A percentile compares a stretch with the other conserved stretches of the same genome.
phyloP scores from a whole-genome alignment of 192 early-diverging fungal genomes.

The Spizellomyces punctatus region DNA sequence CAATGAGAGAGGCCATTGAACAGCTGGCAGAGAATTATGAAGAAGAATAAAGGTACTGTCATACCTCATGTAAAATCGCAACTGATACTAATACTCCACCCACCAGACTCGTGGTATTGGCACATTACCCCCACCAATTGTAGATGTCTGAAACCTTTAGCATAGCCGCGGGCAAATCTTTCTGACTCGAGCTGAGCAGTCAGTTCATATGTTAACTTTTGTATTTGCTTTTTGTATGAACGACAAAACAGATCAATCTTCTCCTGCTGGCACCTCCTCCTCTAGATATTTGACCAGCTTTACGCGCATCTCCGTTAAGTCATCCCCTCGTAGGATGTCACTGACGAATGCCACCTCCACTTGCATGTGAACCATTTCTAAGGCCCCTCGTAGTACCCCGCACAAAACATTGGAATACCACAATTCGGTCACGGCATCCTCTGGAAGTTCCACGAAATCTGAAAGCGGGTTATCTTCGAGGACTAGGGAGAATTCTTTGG shows the following conservation, averaged over 20 bases:
- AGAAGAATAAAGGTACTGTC: constrained; percentile 1
- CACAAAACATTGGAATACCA: constrained; percentile 98
- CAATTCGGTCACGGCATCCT: constrained; percentile 67
- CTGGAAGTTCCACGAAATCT: constrained; percentile 97
- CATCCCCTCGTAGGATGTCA: constrained; percentile 85
- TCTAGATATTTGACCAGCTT: constrained; percentile 85
- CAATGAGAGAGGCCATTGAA: constrained; percentile 9
- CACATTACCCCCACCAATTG: too few species aligned
- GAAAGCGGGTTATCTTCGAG: constrained; percentile 96
- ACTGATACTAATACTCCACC: too few species aligned
- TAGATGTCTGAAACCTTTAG: too few species aligned
- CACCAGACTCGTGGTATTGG: too few species aligned
- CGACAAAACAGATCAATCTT: constrained; percentile 34
- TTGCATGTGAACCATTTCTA: constrained; percentile 96
- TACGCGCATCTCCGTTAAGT: constrained; percentile 89
- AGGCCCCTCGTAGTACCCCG: constrained; percentile 89
- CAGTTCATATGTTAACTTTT: too few species aligned
- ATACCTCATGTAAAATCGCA: too few species aligned
- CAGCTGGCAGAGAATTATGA: constrained; percentile 25
- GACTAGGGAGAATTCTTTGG: constrained; percentile 89
- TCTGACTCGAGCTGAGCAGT: too few species aligned
- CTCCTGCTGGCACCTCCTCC: constrained; percentile 92
- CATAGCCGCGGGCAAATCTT: too few species aligned
- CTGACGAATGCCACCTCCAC: constrained; percentile 83
- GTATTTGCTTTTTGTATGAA: too few species aligned